Conservation (phyloP, 2,329 filamentous ascomycete genomes). For the Monosporascus sp. region DNA sequence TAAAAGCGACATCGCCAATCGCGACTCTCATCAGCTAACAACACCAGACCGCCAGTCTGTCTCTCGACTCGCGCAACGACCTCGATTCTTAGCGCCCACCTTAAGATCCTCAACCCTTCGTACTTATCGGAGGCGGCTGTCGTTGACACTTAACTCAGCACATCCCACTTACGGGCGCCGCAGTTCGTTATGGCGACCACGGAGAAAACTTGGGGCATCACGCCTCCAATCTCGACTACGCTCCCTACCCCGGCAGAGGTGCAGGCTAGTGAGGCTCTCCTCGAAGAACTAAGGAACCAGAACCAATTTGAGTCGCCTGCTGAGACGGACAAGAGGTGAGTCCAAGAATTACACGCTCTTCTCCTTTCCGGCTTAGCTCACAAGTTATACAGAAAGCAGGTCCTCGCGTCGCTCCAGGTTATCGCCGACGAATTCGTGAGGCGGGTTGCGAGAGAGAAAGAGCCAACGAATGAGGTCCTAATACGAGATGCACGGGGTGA, state of each 20-base stretch:
- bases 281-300: slow-evolving; percentile 79
- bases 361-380: slow-evolving; percentile 25
- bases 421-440: slow-evolving; percentile 85
- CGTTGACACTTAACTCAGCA: neutral
- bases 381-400: slow-evolving; percentile 50
- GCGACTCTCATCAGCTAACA: neutral
- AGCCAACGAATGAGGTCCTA: slow-evolving; percentile 65
- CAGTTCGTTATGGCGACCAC: slow-evolving; percentile 19
- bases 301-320: slow-evolving; percentile 85
- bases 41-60: neutral
- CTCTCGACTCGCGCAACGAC: neutral
- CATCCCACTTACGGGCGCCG: neutral
- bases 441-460: slow-evolving; percentile 69
- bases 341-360: neutral
- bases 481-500: slow-evolving; percentile 83
- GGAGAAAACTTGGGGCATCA: slow-evolving; percentile 55
- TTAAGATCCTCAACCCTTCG: neutral
- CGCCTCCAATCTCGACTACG: slow-evolving; percentile 72
- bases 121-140: neutral
- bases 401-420: slow-evolving; percentile 70
- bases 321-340: slow-evolving; percentile 77
- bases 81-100: neutral
- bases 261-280: slow-evolving; percentile 69
- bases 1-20: neutral
- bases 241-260: slow-evolving; percentile 75